Evolutionary conservation across 2,329 filamentous ascomycete genomes (phyloP), one percentile per base, ranked within the genome.

Genomic region (Sclerotinia glacialis): DNA sequence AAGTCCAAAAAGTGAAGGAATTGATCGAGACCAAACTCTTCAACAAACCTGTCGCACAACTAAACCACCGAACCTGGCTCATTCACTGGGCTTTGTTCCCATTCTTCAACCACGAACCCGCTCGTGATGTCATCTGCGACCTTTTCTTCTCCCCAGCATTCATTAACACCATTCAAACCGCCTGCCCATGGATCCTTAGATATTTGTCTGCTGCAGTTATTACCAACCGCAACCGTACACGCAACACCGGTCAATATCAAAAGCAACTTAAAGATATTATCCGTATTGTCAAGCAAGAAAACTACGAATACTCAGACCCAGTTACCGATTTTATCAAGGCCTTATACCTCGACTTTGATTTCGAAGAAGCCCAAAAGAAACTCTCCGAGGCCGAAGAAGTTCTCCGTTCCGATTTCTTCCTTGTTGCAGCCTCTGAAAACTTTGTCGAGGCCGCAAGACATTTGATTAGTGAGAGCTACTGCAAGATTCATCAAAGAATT

Each of bases 161-260:
- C 85, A 99, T 99, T 87, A 99, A 98, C 87, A 98, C 94, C 75
- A 97, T 99, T 79, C 95, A 99, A 85, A 97, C 95, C 68, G 90
- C 89, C 75, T 97, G 93, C 84, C 94, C 95, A 8, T 99, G 95
- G 95, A 88, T 97, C 71, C 85, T 99, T 75, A 89, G 95, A 74
- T 99, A 99, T 81, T 86, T 99, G 67, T 89, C 93, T 68, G 93
- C 93, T 60, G 91, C 94, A 72, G 94, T 99, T 75, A 96, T 99
- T 79, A 97, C 93, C 70, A 95, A 94, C 82, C 91, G 92, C 69
- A 88, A 84, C 78, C 89, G 92, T 71, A 85, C 73, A 49, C 89
- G 93, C 78, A 96, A 95, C 82, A 91, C 89, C 67, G 88, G 88
- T 71, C 83, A 88, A 75, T 96, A 99, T 83, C 94, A 98, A 84